Percentiles rank a stretch among this genome's conserved stretches.
These are phyloP conservation scores for Casuarina equisetifolia DNA, from an alignment of 306 rosid species.

Conservation along the genomic window DNA sequence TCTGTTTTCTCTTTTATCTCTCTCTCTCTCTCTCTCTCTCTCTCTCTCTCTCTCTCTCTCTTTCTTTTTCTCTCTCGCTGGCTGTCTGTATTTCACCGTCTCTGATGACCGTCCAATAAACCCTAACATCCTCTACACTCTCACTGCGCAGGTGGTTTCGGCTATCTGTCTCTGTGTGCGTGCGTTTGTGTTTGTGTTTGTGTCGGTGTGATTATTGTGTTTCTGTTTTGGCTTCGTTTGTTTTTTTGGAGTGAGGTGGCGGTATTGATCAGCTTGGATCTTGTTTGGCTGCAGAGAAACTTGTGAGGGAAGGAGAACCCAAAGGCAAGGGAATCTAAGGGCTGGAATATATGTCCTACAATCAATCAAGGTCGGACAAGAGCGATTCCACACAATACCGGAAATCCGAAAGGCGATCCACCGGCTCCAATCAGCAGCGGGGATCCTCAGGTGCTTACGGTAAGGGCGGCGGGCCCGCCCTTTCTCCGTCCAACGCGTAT, in stretches of 20 bases:
- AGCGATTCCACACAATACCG: constrained; percentile 61
- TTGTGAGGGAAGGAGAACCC: not conserved
- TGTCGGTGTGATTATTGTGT: not conserved
- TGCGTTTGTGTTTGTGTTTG: not conserved
- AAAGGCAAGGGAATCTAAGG: constrained; percentile 44
- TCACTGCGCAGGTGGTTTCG: constrained; percentile 50
- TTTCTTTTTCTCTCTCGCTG: not conserved
- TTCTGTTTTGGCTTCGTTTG: constrained; percentile 8
- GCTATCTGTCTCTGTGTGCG: not conserved
- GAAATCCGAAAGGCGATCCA: constrained; percentile 61
- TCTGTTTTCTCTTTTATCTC: not conserved
- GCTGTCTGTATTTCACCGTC: constrained; percentile 8
- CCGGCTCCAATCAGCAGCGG: constrained; percentile 77
- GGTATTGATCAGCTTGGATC: not conserved
- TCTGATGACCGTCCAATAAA: constrained; percentile 45
- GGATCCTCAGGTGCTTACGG: constrained; percentile 51
- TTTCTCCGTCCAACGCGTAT: constrained; percentile 50
- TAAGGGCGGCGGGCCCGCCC: constrained; percentile 73
- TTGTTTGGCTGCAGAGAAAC: constrained; percentile 46
- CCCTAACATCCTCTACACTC: constrained; percentile 56
- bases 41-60: not conserved
- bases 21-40: constrained; percentile 9
- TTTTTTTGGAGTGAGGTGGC: constrained; percentile 3
- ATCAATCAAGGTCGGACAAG: constrained; percentile 92
- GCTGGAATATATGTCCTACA: constrained; percentile 92